A percentile compares a stretch with the other conserved stretches of the same genome.
Evolutionary conservation across 2,329 filamentous ascomycete species (phyloP).

Genomic region (Dactylellina sp.): DNA sequence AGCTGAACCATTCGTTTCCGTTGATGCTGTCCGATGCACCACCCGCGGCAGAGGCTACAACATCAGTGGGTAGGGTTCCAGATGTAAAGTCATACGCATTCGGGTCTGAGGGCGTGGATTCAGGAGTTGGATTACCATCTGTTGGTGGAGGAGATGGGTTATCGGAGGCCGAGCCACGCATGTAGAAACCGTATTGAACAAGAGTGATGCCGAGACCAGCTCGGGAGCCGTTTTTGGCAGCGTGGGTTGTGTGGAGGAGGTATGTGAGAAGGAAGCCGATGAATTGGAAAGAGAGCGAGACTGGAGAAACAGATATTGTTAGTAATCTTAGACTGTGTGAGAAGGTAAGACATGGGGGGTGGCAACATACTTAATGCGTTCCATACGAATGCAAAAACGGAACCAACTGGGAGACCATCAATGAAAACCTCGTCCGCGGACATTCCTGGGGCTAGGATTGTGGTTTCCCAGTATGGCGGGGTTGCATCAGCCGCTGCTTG

Average conservation of each 20-base stretch:
- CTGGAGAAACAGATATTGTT: conserved; percentile 39
- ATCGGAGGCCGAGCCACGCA: conserved; percentile 74
- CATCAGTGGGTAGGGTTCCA: conserved; percentile 74
- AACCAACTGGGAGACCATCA: conserved; percentile 92
- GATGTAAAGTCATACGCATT: conserved; percentile 82
- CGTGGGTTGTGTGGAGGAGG: conserved; percentile 95
- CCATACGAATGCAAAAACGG: conserved; percentile 87
- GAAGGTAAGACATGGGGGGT: background rate
- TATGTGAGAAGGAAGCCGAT: conserved; percentile 98
- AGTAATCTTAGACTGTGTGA: conserved; percentile 21
- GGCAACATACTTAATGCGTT: conserved; percentile 77
- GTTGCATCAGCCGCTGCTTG: conserved; percentile 96
- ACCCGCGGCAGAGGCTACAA: conserved; percentile 63
- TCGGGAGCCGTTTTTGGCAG: conserved; percentile 95
- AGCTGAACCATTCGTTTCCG: conserved; percentile 88
- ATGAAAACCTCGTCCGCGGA: conserved; percentile 96
- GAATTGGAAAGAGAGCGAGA: conserved; percentile 96
- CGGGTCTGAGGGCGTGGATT: conserved; percentile 81
- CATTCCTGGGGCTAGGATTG: conserved; percentile 90
- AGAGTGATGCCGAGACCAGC: conserved; percentile 94
- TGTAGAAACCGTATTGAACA: conserved; percentile 96
- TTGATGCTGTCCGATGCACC: conserved; percentile 70
- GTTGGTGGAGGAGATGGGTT: conserved; percentile 61
- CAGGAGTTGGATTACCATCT: conserved; percentile 63
- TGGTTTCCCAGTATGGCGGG: conserved; percentile 99